Conservation (phyloP, 208 protist genomes). For the Crithidia sp. region DNA sequence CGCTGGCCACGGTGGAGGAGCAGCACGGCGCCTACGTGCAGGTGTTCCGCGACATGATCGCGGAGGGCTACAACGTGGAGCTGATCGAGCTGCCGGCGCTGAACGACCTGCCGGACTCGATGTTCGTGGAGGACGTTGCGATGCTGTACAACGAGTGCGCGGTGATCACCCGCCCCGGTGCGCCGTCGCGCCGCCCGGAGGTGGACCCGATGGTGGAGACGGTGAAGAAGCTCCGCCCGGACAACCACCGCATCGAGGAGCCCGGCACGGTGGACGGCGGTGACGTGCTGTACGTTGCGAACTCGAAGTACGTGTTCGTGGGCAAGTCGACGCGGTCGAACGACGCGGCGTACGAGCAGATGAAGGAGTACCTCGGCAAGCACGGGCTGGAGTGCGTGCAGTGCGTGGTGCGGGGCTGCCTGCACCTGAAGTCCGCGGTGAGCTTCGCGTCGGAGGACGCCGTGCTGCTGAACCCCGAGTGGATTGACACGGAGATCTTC, state of each 20-base stretch:
- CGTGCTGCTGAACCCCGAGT: slow-evolving; percentile 44
- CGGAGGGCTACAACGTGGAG: slow-evolving; percentile 50
- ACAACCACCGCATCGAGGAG: slow-evolving; percentile 43
- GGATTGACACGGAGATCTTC: slow-evolving; percentile 48
- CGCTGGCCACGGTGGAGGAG: slow-evolving; percentile 22
- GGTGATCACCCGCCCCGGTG: slow-evolving; percentile 53
- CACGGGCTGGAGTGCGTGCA: slow-evolving; percentile 50
- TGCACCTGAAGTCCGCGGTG: slow-evolving; percentile 56
- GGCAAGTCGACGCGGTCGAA: slow-evolving; percentile 60
- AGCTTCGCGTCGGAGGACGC: slow-evolving; percentile 40
- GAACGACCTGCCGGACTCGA: slow-evolving; percentile 49
- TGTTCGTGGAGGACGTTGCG: slow-evolving; percentile 62
- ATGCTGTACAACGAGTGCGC: slow-evolving; percentile 55
- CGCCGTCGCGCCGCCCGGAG: slow-evolving; percentile 49
- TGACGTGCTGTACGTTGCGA: slow-evolving; percentile 49
- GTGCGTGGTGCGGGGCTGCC: slow-evolving; percentile 36
- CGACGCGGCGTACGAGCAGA: slow-evolving; percentile 47
- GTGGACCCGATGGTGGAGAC: slow-evolving; percentile 42
- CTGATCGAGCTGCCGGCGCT: slow-evolving; percentile 50
- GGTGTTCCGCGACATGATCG: slow-evolving; percentile 45
- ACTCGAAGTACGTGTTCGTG: slow-evolving; percentile 58
- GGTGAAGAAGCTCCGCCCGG: slow-evolving; percentile 37
- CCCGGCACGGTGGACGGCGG: slow-evolving; percentile 53
- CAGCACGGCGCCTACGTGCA: slow-evolving; percentile 57
- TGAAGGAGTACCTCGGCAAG: slow-evolving; percentile 49